Base-by-base conservation (phyloP, 78 protist genomes). In the Planoprotostelium fungivorum region DNA sequence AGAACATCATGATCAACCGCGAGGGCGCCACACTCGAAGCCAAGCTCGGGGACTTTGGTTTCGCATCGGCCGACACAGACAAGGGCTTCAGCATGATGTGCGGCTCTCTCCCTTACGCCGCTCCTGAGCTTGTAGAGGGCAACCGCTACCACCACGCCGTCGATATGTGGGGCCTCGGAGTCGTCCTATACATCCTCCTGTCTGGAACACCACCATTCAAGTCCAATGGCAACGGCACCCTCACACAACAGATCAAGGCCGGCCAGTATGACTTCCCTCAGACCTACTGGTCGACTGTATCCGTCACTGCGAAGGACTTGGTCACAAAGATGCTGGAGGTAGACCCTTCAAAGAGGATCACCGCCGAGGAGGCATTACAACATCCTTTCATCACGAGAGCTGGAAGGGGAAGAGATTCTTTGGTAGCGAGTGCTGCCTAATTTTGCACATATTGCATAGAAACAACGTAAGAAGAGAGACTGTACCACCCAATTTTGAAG, bases 1-100 rank as follows among this genome's bases (percentile, higher is more conserved):
- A 93, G 63, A 89, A 88, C 37, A 89, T 86, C 28, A 31, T 94
- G 23, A 88, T 96, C 31, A 92, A 94, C 5, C 92, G 89, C 63
- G 73, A 51, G 5, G 73, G 73, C 73, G 16, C 5, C 31, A 51
- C 73, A 51, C 5, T 51, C 5, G n/a, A n/a, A n/a, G 73, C 73
- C 5, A 51, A 51, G 73, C 73, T 51, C 5, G 73, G 31, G 31
- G 73, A 51, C 16, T 51, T 51, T 16, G 73, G 73, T 25, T 51
- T 51, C 16, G 73, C 73, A 5, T 5, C 73, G 31, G 16, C 5
- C 5, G 16, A 51, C 73, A 51, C 73, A 5, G 73, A 16, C 5
- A 51, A 51, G 16, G 73, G 73, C 16, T 51, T 51, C 16, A 25
- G 31, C 31, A 5, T 51, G 73, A 5, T 25, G 73, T 51, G 73